Evolutionary conservation across 2,329 filamentous ascomycete species (phyloP), one percentile per base, ranked within the genome.

Genomic region (Apiospora kogelbergensis): DNA sequence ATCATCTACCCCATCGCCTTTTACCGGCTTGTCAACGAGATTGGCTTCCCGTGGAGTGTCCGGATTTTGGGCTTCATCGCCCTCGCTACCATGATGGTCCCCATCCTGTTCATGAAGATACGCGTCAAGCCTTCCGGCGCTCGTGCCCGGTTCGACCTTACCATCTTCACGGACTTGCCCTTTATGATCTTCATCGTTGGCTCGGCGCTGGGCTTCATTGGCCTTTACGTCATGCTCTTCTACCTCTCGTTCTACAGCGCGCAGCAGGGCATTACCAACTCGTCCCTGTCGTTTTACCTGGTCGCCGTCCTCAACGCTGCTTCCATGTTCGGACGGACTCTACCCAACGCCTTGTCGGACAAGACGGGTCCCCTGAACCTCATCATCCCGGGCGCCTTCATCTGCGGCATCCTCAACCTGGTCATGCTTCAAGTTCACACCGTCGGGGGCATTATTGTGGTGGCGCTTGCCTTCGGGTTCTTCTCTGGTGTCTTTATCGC

Each of bases 401-500:
- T 85, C 30, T 83, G 85, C 15, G 76, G 77, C 17, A 42, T 81
- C 30, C 74, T 81, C 70, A 79, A 78, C 7, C 77, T 83, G 6
- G 80, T 75, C 53, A 76, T 89, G 81, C 76, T 83, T 48, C 78
- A 80, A 4, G 82, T 78, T 9, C 76, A 75, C 17, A 80, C 81
- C 13, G 86, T 89, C 10, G 84, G 83, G 0, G 84, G 86, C 2
- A 86, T 89, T 46, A 84, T 92, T 64, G 81, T 87, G 17, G 41
- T 42, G 20, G 63, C 30, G 3, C 41, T 42, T n/a, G 63, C 63
- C 3, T 93, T 90, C 72, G 91, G 90, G 6, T 91, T 93, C 76
- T 83, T 83, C 15, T 89, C 87, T 0, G 91, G 91, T 11, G 86
- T 86, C 5, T 90, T 88, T 73, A 86, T 91, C 65, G 86, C 86